Conservation (phyloP, 306 rosid genomes). For the Senna tora region DNA sequence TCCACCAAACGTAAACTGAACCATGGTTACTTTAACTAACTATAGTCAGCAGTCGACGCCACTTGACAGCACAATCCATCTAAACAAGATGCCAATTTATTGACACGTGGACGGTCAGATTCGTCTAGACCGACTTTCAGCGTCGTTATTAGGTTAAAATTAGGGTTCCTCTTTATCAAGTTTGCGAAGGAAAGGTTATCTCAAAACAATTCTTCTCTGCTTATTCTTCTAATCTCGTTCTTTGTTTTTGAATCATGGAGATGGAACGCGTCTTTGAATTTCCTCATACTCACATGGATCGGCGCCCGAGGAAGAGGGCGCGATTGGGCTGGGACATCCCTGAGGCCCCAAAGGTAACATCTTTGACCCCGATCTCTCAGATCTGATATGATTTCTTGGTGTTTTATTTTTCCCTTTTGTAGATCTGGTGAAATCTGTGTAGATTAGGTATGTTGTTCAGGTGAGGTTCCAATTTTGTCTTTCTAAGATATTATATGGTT, state of each 20-base stretch:
- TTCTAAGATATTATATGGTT: neutral
- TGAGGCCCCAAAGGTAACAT: constrained; percentile 81
- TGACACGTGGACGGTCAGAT: constrained; percentile 66
- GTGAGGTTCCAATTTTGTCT: constrained; percentile 12
- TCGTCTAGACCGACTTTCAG: constrained; percentile 30
- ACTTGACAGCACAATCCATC: constrained; percentile 34
- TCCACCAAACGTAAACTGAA: constrained; percentile 38
- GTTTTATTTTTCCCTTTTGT: constrained; percentile 21
- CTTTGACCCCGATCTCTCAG: constrained; percentile 8
- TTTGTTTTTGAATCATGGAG: constrained; percentile 55
- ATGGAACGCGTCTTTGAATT: constrained; percentile 91
- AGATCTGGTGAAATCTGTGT: constrained; percentile 48
- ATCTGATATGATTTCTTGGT: constrained; percentile 43
- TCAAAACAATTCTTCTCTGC: neutral
- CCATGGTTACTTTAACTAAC: constrained; percentile 45
- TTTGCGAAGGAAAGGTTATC: neutral
- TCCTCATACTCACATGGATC: constrained; percentile 82
- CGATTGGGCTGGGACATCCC: constrained; percentile 97
- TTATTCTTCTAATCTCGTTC: neutral
- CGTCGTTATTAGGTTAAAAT: constrained; percentile 46
- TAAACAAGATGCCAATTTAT: neutral
- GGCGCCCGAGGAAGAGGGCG: constrained; percentile 90
- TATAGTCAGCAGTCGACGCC: neutral
- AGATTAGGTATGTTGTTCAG: constrained; percentile 34
- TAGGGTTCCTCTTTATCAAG: constrained; percentile 43